Base-by-base conservation (phyloP, 2,329 filamentous ascomycete genomes). In the Cylindrodendrum hubeiense region DNA sequence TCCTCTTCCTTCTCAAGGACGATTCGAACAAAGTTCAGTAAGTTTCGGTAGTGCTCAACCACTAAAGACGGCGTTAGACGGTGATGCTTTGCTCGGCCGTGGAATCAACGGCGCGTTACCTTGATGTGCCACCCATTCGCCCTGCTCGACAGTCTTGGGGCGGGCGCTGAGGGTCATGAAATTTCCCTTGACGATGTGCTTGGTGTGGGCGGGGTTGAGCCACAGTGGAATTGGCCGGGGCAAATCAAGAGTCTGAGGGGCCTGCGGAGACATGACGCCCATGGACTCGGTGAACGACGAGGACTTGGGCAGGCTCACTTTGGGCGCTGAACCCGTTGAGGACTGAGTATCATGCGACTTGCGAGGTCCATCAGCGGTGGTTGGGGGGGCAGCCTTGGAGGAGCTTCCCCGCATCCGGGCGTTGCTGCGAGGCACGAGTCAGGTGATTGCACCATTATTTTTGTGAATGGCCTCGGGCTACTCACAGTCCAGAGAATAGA, bases 101-200 rank as follows among this genome's bases (percentile, higher is more conserved):
- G 34, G 47, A 3, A 5, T 19, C 37, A 41, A 10, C 9, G 12
- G 26, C 17, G n/a, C 22, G 3, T 3, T 57, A 97, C 95, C 90
- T 85, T 98, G 95, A 80, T 98, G 93, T 69, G 95, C 94, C 71
- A 97, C 87, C 95, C 95, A 98, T 81, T 98, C 95, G 70, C 93
- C 95, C 77, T 93, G 89, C 75, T 97, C 95, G 51, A 98, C 93
- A 66, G 95, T 94, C 83, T 95, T 94, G 19, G 95, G 95, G 77
- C 94, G 91, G 55, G 94, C 93, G 74, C 95, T 96, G 65, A 98
- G 83, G n/a, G 95, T 97, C 90, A 97, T 93, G 79, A 98, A 97
- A 83, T 97, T 98, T 60, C 95, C 95, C 84, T 95, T 97, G 75
- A 97, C 94, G 70, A 97, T 97, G 77, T 97, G 90, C 77, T 91